Evolutionary conservation across 305 asterid species (phyloP).

Genomic region (Salvia sclarea): DNA sequence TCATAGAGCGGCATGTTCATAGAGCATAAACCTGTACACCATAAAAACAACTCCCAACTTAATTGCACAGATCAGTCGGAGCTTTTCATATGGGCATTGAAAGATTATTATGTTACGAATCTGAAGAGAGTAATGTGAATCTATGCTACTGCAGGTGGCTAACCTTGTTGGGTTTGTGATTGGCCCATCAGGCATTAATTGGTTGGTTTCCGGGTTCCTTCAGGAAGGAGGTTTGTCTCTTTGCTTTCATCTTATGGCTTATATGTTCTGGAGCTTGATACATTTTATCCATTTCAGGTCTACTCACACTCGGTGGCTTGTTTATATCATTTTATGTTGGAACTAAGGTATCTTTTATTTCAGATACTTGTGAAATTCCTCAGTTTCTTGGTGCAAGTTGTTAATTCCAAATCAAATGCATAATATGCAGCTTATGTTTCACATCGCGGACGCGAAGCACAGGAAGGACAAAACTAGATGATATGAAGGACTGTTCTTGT

Average conservation of each 20-base stretch:
- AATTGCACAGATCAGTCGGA: not conserved
- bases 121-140: slow-evolving; percentile 21
- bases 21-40: not conserved
- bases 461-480: slow-evolving; percentile 46
- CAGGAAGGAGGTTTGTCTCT: slow-evolving; percentile 58
- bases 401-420: slow-evolving; percentile 29
- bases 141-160: slow-evolving; percentile 67
- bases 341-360: slow-evolving; percentile 63
- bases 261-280: slow-evolving; percentile 25
- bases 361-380: slow-evolving; percentile 16
- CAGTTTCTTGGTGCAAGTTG: slow-evolving; percentile 26
- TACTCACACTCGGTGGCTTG: slow-evolving; percentile 69
- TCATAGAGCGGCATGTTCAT: no score
- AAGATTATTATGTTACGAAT: slow-evolving; percentile 14
- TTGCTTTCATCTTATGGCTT: slow-evolving; percentile 11
- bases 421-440: slow-evolving; percentile 83
- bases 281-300: slow-evolving; percentile 51
- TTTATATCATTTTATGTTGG: slow-evolving; percentile 78
- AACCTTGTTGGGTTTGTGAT: slow-evolving; percentile 96
- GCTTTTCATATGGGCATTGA: slow-evolving; percentile 16
- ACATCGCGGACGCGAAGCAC: slow-evolving; percentile 78
- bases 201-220: slow-evolving; percentile 80
- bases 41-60: slow-evolving; percentile 19
- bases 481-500: slow-evolving; percentile 28
- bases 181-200: slow-evolving; percentile 92